These are phyloP conservation scores for Calycina herbarum DNA, from an alignment of 2,329 filamentous ascomycete genomes.

Conservation along the genomic window DNA sequence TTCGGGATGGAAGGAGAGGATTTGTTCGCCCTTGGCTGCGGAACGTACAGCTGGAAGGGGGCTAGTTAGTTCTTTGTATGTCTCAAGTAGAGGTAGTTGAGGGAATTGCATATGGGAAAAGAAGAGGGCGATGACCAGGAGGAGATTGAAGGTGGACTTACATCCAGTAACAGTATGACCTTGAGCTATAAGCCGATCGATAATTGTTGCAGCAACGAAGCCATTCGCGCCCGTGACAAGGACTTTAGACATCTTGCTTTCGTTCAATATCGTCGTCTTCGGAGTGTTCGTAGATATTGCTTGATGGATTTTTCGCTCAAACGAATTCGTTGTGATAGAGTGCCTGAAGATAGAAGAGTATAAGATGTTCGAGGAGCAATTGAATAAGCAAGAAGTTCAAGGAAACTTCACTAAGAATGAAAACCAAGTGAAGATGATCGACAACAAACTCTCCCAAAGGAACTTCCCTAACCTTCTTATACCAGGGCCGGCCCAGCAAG, in stretches of 20 bases:
- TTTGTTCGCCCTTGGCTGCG: slow-evolving; percentile 25
- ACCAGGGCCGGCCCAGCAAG: background rate
- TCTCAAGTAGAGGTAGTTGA: too few relatives aligned
- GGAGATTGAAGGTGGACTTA: background rate
- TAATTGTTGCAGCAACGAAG: slow-evolving; percentile 34
- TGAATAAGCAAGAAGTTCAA: too few relatives aligned
- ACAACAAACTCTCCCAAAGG: background rate
- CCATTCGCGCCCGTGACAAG: slow-evolving; percentile 37
- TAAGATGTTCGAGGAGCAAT: too few relatives aligned
- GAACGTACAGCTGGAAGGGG: slow-evolving; percentile 27
- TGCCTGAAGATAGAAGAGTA: background rate
- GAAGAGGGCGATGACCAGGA: background rate
- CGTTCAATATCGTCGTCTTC: background rate
- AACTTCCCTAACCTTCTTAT: background rate
- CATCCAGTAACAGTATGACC: slow-evolving; percentile 32
- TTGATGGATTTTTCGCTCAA: too few relatives aligned
- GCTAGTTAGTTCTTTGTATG: too few relatives aligned
- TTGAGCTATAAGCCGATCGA: slow-evolving; percentile 31
- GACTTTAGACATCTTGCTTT: slow-evolving; percentile 33
- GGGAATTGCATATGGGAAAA: background rate
- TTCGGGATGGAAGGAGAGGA: slow-evolving; percentile 34
- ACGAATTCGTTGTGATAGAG: too few relatives aligned
- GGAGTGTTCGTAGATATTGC: too few relatives aligned
- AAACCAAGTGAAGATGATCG: background rate
- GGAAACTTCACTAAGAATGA: background rate